Percentiles rank a stretch among this genome's conserved stretches.
Evolutionary conservation across 352 stramenopile genomes (phyloP).

Genomic region (Elongisporangium prolatum): DNA sequence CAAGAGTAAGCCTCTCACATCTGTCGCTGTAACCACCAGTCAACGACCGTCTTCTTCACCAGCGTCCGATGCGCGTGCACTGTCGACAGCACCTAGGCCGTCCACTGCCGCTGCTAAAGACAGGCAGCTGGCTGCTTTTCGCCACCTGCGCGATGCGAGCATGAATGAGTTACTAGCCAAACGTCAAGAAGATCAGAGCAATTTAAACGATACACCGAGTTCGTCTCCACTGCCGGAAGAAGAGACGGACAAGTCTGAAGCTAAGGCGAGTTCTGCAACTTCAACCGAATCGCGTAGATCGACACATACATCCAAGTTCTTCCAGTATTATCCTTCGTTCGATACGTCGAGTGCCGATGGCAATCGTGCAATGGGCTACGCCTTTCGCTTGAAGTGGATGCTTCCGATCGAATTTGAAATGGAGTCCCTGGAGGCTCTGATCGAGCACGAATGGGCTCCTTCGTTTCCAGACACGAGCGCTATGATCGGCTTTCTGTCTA

Average conservation of each 20-base stretch:
- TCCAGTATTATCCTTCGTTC: conserved; percentile 36
- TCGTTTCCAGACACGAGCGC: conserved; percentile 34
- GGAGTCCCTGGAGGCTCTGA: conserved; percentile 16
- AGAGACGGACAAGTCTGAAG: background rate
- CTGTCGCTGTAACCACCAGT: background rate
- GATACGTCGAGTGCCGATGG: conserved; percentile 1
- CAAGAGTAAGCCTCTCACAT: conserved; percentile 19
- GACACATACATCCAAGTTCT: conserved; percentile 4
- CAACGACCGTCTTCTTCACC: conserved; percentile 35
- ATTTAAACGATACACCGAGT: conserved; percentile 1
- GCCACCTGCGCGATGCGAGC: conserved; percentile 19
- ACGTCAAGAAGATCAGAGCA: conserved; percentile 1
- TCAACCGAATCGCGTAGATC: background rate
- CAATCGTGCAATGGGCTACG: background rate
- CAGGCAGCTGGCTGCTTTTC: conserved; percentile 21
- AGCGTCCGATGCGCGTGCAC: conserved; percentile 11
- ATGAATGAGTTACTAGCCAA: conserved; percentile 1
- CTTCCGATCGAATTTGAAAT: conserved; percentile 40
- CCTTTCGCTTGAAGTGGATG: conserved; percentile 28
- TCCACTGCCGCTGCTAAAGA: conserved; percentile 21
- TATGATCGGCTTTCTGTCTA: conserved; percentile 28
- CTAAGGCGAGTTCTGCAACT: background rate
- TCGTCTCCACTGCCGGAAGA: background rate
- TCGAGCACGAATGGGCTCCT: conserved; percentile 29
- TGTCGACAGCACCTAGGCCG: conserved; percentile 14